Evolutionary conservation across 2,329 filamentous ascomycete genomes (phyloP), one percentile per base, ranked within the genome.

Genomic region (Hypoxylon sp.): DNA sequence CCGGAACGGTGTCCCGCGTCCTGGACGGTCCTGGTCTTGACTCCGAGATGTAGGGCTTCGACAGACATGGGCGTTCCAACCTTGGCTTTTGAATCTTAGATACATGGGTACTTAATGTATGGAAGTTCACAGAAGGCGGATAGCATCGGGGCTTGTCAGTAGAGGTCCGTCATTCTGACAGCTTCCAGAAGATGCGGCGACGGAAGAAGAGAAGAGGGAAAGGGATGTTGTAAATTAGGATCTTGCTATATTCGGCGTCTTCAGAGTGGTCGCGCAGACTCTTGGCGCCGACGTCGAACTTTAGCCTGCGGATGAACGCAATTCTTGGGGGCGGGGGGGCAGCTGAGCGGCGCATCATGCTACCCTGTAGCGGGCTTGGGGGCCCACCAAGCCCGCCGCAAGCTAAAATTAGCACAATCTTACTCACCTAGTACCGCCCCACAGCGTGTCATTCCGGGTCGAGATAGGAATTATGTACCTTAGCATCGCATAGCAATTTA

Each of bases 271-370:
- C 18, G 30, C 49, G 63, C 52, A 33, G 24, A 53, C 48, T 61
- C 66, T 72, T 69, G 71, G 70, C 67, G 55, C 49, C 38, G 51
- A 51, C 16, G 9, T 30, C 69, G 50, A 63, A 67, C 45, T 73
- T 70, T 74, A 71, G 70, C 66, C 70, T 65, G 54, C 70, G 72
- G 72, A 32, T 69, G 64, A 68, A 67, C 51, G 45, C 49, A 28
- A 57, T 46, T 62, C 30, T 45, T 30, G 57, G 58, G 46, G 28
- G 32, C 14, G 45, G 36, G 57, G 58, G 46, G 28, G 32, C 14
- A 45, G 58, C 24, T 68, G n/a, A 58, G 59, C 32, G 55, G 61
- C 50, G 50, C 55, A 64, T 68, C 60, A 46, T 55, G 26, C 52
- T 59, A 56, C 57, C 26, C 18, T 68, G 40, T 32, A 68, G 61